A percentile compares a stretch with the other conserved stretches of the same genome.
phyloP scores from a whole-genome alignment of 106 monocot species.

The Dioscorea alata region DNA sequence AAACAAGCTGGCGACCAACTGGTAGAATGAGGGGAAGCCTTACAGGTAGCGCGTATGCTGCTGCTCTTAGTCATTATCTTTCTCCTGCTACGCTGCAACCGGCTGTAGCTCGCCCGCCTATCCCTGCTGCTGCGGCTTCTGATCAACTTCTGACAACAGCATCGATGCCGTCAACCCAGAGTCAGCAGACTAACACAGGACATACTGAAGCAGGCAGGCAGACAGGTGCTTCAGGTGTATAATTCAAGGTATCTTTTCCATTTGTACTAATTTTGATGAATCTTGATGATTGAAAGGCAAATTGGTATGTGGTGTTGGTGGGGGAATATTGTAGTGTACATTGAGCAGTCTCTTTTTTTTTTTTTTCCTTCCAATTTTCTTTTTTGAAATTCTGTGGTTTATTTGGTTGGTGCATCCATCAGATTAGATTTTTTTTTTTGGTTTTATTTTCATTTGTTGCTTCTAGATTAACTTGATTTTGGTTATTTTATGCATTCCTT shows the following conservation, averaged over 20 bases:
- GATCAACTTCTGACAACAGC: constrained; percentile 9
- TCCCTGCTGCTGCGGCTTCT: constrained; percentile 3
- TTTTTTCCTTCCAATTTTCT: too few species aligned
- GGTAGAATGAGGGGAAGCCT: constrained; percentile 89
- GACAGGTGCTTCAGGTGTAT: neutral
- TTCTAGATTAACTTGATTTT: too few species aligned
- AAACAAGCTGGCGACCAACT: constrained; percentile 65
- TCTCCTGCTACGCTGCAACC: constrained; percentile 9
- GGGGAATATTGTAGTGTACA: too few species aligned
- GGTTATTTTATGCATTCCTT: too few species aligned
- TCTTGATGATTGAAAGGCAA: too few species aligned
- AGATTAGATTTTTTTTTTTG: too few species aligned
- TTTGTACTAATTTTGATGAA: neutral
- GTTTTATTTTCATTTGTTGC: too few species aligned
- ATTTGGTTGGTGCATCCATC: too few species aligned
- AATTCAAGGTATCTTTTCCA: neutral
- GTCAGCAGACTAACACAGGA: neutral
- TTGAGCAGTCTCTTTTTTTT: too few species aligned
- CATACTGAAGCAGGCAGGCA: constrained; percentile 7
- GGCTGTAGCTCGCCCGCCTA: neutral
- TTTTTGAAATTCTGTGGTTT: too few species aligned
- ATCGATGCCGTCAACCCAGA: neutral
- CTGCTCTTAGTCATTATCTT: constrained; percentile 51
- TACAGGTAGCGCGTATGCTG: constrained; percentile 52
- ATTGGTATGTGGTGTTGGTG: too few species aligned